Base-by-base conservation (phyloP, 2,329 filamentous ascomycete species). In the Botrytis aclada region DNA sequence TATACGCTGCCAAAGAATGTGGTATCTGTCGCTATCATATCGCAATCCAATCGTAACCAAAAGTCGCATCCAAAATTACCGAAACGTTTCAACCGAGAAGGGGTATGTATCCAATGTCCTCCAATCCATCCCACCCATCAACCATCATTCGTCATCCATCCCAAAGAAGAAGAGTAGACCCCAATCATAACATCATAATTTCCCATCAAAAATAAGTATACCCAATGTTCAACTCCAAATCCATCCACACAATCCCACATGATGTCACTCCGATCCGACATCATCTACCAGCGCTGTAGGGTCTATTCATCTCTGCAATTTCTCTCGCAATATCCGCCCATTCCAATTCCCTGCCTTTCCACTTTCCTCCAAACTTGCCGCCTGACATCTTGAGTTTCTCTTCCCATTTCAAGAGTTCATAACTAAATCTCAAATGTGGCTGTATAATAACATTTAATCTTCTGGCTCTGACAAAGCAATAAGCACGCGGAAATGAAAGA, bases 401-500 rank as follows among this genome's bases (percentile, higher is more conserved):
- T 82, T 99, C 96, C 94, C 95, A 98, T 82, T 97, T 97, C 69
- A 99, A 86, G 43, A 99, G 87, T 83, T 99, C 96, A 80, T 98
- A 97, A 77, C 93, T 92, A 83, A 99, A 99, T 73, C 94, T 89
- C 72, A 99, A 86, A 84, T 99, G 95, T 20, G 96, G 96, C 82
- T 99, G 96, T 76, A 99, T 98, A 76, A 99, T 99, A 70, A 99
- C 96, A 80, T 99, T 99, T 65, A 99, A 86, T 74, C 96, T 88
- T 70, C 96, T 89, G 32, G 96, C 96, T 45, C 96, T 91, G 54
- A 99, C 96, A 82, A 95, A 98, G 82, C 96, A 98, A 82, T 99
- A 99, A 74, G 96, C 96, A 72, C 93, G 88, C 20, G 96, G 94
- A 78, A 98, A 95, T 0, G 94, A 96, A 76, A 98, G 84, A 34